Percentiles rank a stretch among this genome's conserved stretches.
These are phyloP conservation scores for Moniliophthora roreri DNA, from an alignment of 1,284 basidiomycete genomes.

Conservation along the genomic window DNA sequence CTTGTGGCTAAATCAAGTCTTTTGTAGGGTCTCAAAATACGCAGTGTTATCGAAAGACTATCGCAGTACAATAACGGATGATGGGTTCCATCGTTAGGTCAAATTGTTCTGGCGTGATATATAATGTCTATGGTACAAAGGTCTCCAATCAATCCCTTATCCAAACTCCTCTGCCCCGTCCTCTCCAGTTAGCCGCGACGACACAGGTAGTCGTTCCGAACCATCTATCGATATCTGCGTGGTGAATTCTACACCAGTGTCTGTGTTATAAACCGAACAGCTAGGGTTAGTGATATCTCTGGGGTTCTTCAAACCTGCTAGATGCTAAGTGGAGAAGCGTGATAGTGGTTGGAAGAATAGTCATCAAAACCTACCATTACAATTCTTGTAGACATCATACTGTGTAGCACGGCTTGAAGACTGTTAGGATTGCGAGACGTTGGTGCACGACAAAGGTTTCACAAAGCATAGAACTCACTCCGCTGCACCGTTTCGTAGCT, in stretches of 20 bases:
- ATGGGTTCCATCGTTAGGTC: no score
- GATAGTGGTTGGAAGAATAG: neutral
- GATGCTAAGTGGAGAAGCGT: neutral
- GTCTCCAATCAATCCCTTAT: no score
- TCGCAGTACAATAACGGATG: no score
- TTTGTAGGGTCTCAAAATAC: no score
- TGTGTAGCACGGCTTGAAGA: slow-evolving; percentile 1
- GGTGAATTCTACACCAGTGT: neutral
- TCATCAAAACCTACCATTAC: neutral
- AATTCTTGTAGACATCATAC: neutral
- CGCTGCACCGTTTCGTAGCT: slow-evolving; percentile 19
- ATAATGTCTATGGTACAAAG: no score
- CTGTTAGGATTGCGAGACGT: neutral
- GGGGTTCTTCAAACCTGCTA: neutral
- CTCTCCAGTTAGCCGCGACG: neutral
- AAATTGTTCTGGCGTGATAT: no score
- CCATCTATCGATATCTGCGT: neutral
- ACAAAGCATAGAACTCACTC: slow-evolving; percentile 13
- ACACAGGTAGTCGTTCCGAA: neutral
- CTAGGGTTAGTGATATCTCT: neutral
- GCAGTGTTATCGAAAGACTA: no score
- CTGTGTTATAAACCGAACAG: slow-evolving; percentile 1
- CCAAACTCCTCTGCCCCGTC: neutral
- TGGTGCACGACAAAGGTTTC: no score
- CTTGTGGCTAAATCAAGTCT: no score